Evolutionary conservation across 1,139 yeast species (phyloP).

Genomic region (Magnusiomyces clavatus): DNA sequence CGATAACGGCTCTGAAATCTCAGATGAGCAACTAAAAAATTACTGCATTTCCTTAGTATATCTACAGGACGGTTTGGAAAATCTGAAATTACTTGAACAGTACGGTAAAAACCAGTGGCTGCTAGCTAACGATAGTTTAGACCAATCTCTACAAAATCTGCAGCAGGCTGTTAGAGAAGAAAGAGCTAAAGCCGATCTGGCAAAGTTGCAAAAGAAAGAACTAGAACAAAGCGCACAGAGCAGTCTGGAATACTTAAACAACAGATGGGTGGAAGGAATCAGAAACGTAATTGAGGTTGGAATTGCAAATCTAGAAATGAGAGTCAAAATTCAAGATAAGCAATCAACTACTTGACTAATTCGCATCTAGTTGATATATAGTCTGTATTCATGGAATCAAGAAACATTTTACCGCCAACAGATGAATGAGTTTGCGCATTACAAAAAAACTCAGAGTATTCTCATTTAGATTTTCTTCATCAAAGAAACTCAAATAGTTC

Average conservation of each 20-base stretch:
- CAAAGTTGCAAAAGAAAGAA: constrained; percentile 21
- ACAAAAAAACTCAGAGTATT: too few relatives aligned
- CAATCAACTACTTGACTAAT: too few relatives aligned
- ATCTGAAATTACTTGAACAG: constrained; percentile 23
- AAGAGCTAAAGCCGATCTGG: constrained; percentile 18
- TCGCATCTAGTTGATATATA: too few relatives aligned
- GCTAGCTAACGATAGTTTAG: constrained; percentile 27
- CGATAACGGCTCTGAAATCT: too few relatives aligned
- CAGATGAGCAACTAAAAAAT: constrained; percentile 11
- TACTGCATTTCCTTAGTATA: constrained; percentile 27
- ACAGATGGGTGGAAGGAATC: constrained; percentile 24
- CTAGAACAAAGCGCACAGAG: constrained; percentile 22
- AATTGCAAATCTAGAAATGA: constrained; percentile 21
- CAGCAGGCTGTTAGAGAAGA: constrained; percentile 20
- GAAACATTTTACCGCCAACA: too few relatives aligned
- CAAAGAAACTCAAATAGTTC: too few relatives aligned
- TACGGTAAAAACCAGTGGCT: constrained; percentile 32
- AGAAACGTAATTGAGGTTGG: constrained; percentile 25
- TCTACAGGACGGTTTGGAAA: constrained; percentile 25
- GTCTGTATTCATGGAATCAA: too few relatives aligned
- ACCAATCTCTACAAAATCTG: constrained; percentile 19
- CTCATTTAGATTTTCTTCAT: too few relatives aligned
- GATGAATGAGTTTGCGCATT: too few relatives aligned
- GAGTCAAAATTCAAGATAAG: constrained; percentile 15
- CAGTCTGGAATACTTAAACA: constrained; percentile 22